phyloP scores from a whole-genome alignment of 2,329 filamentous ascomycete species.

The Fusarium sp. region DNA sequence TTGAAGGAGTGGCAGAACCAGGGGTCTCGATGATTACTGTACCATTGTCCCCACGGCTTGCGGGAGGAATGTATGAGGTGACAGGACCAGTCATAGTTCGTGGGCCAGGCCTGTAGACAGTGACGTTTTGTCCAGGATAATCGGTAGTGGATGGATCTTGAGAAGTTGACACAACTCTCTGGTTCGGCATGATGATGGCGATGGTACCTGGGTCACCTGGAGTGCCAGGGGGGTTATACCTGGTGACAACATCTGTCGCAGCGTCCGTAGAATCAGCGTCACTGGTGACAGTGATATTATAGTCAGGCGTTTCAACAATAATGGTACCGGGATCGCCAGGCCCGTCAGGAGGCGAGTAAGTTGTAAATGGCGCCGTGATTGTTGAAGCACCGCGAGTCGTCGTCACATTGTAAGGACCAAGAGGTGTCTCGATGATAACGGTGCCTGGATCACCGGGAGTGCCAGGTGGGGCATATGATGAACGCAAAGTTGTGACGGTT shows the following conservation, averaged over 20 bases:
- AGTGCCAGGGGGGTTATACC: conserved; percentile 10
- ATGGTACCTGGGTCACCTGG: conserved; percentile 22
- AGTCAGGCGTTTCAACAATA: conserved; percentile 16
- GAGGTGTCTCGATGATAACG: conserved; percentile 14
- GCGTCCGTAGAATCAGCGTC: background rate
- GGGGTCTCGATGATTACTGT: conserved; percentile 28
- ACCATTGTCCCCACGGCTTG: conserved; percentile 6
- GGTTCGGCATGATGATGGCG: conserved; percentile 19
- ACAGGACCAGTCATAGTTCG: conserved; percentile 19
- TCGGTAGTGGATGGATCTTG: background rate
- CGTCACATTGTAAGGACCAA: conserved; percentile 15
- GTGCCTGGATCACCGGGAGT: conserved; percentile 12
- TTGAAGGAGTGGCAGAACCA: conserved; percentile 1
- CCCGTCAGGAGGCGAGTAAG: conserved; percentile 4
- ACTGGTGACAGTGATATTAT: conserved; percentile 13
- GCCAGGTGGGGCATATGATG: conserved; percentile 1
- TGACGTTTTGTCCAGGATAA: conserved; percentile 8
- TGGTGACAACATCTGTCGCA: conserved; percentile 1
- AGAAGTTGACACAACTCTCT: background rate
- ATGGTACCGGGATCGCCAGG: conserved; percentile 18
- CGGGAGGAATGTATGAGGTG: conserved; percentile 21
- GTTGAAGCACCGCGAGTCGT: conserved; percentile 12
- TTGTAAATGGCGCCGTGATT: conserved; percentile 18
- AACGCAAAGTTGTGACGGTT: background rate
- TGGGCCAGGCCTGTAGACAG: conserved; percentile 15